Percentiles rank a stretch among this genome's conserved stretches.
Evolutionary conservation across 371 early-diverging fungal genomes (phyloP).

Genomic region (Actinomucor elegans): DNA sequence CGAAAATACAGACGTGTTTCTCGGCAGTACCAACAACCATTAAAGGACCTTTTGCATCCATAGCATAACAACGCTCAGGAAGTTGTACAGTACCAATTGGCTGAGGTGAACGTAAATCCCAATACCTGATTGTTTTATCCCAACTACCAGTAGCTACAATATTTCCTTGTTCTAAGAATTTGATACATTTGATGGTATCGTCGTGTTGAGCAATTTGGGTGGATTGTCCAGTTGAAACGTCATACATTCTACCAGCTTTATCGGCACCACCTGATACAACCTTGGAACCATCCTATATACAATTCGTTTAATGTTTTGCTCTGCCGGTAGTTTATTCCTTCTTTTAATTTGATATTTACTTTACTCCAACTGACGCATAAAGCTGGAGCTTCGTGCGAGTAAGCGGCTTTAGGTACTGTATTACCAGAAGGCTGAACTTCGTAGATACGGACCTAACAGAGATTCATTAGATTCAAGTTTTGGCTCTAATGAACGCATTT

Average conservation of each 20-base stretch:
- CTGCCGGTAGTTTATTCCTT: no score
- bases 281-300: conserved; percentile 88
- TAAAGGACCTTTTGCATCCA: conserved; percentile 66
- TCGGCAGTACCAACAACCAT: conserved; percentile 35
- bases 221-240: conserved; percentile 76
- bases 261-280: conserved; percentile 87
- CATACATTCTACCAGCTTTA: conserved; percentile 79
- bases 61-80: conserved; percentile 85
- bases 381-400: conserved; percentile 83
- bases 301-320: no score
- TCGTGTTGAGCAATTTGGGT: conserved; percentile 83
- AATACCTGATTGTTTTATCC: conserved; percentile 97
- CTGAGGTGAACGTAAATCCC: conserved; percentile 82
- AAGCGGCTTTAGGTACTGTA: conserved; percentile 76
- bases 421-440: conserved; percentile 76
- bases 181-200: conserved; percentile 73
- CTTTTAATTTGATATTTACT: conserved; percentile 63
- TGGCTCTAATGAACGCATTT: neutral
- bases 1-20: conserved; percentile 73
- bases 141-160: conserved; percentile 76
- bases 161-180: conserved; percentile 70
- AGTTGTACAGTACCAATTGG: conserved; percentile 75
- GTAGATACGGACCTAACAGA: conserved; percentile 83
- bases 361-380: conserved; percentile 86
- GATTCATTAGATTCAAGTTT: no score